phyloP scores from a whole-genome alignment of 768 basidiomycete genomes.

The Psilocybe azurescens region DNA sequence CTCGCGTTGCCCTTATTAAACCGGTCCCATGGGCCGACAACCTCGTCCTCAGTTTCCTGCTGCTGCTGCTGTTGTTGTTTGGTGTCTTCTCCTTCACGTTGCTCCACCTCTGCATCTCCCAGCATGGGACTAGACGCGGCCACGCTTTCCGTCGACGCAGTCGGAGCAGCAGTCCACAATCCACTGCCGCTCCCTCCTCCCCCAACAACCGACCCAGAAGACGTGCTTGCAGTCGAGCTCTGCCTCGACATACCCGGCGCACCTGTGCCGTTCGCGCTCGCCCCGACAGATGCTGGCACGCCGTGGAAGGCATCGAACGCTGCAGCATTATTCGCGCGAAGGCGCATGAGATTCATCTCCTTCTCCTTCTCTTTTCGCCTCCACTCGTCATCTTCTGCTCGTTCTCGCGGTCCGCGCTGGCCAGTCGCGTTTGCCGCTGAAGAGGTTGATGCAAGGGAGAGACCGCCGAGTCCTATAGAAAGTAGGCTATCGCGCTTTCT shows the following conservation, averaged over 20 bases:
- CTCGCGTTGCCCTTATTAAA: conserved; percentile 23
- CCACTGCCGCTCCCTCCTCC: neutral
- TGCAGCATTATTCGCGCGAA: conserved; percentile 45
- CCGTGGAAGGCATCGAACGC: conserved; percentile 85
- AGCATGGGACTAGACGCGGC: conserved; percentile 28
- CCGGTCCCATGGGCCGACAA: conserved; percentile 52
- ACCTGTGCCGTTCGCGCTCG: conserved; percentile 8
- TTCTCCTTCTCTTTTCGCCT: conserved; percentile 54
- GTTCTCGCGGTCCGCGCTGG: conserved; percentile 13
- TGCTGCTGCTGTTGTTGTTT: neutral
- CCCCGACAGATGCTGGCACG: conserved; percentile 33
- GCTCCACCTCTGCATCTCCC: conserved; percentile 5
- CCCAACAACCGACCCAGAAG: conserved; percentile 18
- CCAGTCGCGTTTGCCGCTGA: conserved; percentile 3
- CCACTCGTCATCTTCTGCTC: conserved; percentile 33
- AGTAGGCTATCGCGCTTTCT: conserved; percentile 25
- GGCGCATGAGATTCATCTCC: conserved; percentile 40
- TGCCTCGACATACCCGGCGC: conserved; percentile 43
- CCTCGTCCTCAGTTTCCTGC: conserved; percentile 30
- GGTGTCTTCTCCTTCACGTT: conserved; percentile 1
- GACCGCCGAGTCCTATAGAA: conserved; percentile 8
- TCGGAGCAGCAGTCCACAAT: conserved; percentile 6
- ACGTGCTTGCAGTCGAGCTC: conserved; percentile 31
- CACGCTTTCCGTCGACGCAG: conserved; percentile 17
- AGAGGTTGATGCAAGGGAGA: conserved; percentile 8